These are phyloP conservation scores for Fomitiporia mediterranea DNA, from an alignment of 1,284 basidiomycete species.

Conservation along the genomic window DNA sequence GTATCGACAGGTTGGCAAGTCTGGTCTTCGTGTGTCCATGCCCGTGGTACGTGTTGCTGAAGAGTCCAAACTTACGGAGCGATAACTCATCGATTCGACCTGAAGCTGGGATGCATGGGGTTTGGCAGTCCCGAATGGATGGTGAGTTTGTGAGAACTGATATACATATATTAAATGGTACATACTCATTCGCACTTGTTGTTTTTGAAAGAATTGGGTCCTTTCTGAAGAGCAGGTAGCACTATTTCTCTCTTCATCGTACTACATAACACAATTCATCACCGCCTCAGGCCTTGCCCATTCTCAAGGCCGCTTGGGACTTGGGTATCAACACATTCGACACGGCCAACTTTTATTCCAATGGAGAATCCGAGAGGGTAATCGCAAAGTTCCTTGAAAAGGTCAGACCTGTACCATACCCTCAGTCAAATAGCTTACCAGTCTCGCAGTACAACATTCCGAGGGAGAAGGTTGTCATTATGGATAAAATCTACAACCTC, in stretches of 20 bases:
- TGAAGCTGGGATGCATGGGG: constrained; percentile 42
- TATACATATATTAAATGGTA: neutral
- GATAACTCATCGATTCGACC: neutral
- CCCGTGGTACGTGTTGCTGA: constrained; percentile 33
- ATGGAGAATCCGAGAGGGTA: constrained; percentile 30
- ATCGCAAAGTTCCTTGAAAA: constrained; percentile 31
- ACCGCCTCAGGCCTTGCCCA: constrained; percentile 26
- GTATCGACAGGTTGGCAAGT: constrained; percentile 43
- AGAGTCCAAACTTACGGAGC: neutral
- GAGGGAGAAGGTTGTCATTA: constrained; percentile 36
- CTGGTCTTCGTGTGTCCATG: constrained; percentile 47
- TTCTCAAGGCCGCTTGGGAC: constrained; percentile 46
- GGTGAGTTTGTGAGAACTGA: neutral
- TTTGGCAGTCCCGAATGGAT: constrained; percentile 38
- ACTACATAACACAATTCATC: neutral
- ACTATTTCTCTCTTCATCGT: neutral
- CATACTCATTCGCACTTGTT: constrained; percentile 23
- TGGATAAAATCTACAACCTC: constrained; percentile 28
- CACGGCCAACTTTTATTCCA: constrained; percentile 55
- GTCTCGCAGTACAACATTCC: constrained; percentile 34
- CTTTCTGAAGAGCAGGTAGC: constrained; percentile 38
- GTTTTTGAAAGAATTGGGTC: constrained; percentile 29
- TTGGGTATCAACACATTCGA: constrained; percentile 43
- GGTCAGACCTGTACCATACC: constrained; percentile 21
- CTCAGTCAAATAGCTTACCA: neutral